A percentile compares a stretch with the other conserved stretches of the same genome.
These are phyloP conservation scores for Neofusicoccum parvum DNA, from an alignment of 2,329 filamentous ascomycete genomes.

Conservation along the genomic window DNA sequence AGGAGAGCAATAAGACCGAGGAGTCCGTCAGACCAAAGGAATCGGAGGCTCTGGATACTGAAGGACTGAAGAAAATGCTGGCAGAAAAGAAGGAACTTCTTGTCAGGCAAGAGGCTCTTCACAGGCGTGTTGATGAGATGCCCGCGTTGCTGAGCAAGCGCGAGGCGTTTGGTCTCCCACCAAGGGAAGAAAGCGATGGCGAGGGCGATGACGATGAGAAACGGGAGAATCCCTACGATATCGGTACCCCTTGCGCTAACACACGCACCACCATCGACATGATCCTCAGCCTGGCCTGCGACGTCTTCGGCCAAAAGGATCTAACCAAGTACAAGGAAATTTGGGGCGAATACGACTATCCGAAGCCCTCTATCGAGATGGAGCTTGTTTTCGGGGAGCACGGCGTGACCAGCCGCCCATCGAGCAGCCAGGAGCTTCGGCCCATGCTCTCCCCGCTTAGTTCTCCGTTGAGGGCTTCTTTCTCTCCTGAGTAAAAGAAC, in stretches of 20 bases:
- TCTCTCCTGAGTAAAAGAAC: too few relatives aligned
- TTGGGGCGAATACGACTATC: constrained; percentile 36
- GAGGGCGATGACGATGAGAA: not conserved
- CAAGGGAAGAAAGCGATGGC: not conserved
- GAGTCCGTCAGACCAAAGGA: not conserved
- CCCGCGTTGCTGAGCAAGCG: not conserved
- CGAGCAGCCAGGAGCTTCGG: too few relatives aligned
- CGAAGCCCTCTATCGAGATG: not conserved
- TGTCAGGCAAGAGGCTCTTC: not conserved
- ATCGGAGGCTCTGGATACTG: not conserved
- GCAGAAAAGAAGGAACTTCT: not conserved
- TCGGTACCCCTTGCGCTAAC: constrained; percentile 26
- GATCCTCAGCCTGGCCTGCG: constrained; percentile 84
- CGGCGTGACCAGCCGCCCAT: not conserved
- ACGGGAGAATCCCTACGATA: constrained; percentile 17
- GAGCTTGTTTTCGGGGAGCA: not conserved
- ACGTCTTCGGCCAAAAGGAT: constrained; percentile 88
- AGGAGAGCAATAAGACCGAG: not conserved
- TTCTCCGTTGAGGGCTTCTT: too few relatives aligned
- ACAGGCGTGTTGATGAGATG: not conserved
- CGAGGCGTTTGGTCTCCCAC: not conserved
- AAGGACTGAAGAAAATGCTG: not conserved
- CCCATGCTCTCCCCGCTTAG: too few relatives aligned
- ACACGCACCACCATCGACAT: constrained; percentile 79
- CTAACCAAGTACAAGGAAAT: constrained; percentile 71